These are phyloP conservation scores for Auricularia auricula-judae DNA, from an alignment of 768 basidiomycete species.

Conservation along the genomic window DNA sequence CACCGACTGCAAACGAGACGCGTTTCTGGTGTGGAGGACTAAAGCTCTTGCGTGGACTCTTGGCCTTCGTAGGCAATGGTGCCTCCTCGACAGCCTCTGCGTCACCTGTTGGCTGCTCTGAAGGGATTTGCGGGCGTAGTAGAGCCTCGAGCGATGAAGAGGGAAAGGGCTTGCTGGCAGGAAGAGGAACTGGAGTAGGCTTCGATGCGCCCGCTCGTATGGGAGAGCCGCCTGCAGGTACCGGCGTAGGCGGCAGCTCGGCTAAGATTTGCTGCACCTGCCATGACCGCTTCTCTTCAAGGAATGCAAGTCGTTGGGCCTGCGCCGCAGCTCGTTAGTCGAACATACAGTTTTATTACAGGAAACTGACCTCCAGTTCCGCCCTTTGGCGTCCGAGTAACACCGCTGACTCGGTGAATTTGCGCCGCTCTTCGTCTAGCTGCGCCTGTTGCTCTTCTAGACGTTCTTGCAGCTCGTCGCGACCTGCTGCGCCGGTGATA, in stretches of 20 bases:
- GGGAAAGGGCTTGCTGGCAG: constrained; percentile 41
- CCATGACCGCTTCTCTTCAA: constrained; percentile 70
- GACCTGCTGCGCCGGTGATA: constrained; percentile 27
- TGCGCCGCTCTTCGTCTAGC: constrained; percentile 54
- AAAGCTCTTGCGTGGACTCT: not conserved
- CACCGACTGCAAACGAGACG: not conserved
- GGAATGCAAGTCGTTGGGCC: constrained; percentile 49
- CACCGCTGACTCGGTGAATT: constrained; percentile 53
- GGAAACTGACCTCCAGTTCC: constrained; percentile 26
- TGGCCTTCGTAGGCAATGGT: not conserved
- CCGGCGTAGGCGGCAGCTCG: constrained; percentile 37
- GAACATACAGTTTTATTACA: too few relatives aligned
- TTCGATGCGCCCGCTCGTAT: constrained; percentile 10
- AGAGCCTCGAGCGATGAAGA: not conserved
- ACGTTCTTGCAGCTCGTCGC: constrained; percentile 43
- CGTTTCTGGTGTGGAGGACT: not conserved
- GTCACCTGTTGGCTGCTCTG: not conserved
- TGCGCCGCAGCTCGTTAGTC: too few relatives aligned
- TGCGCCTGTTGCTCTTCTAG: constrained; percentile 41
- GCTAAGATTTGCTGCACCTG: constrained; percentile 51
- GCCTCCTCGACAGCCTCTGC: not conserved
- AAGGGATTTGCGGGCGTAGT: not conserved
- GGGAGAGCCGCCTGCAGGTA: constrained; percentile 4
- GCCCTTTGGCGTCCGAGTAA: constrained; percentile 55
- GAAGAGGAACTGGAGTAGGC: constrained; percentile 45